A percentile compares a stretch with the other conserved stretches of the same genome.
Evolutionary conservation across 2,329 filamentous ascomycete species (phyloP).

Genomic region (Podosphaera fusca): DNA sequence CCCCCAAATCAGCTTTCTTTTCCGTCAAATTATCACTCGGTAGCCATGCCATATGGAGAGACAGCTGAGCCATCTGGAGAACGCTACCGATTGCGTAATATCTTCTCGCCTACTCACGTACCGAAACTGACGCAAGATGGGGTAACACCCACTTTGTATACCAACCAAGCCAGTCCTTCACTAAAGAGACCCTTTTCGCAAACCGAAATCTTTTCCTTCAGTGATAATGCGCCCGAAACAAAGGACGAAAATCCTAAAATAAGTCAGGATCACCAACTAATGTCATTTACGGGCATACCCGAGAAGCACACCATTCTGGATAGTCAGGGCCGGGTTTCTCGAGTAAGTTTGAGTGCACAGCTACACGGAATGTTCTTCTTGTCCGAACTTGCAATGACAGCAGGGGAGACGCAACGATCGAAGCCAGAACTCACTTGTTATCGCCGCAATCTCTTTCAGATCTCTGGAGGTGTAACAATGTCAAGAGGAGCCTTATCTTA

Average conservation of each 20-base stretch:
- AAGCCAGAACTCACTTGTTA: conserved; percentile 86
- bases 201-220: conserved; percentile 12
- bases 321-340: conserved; percentile 23
- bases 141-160: not conserved
- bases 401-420: conserved; percentile 26
- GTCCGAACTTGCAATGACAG: conserved; percentile 31
- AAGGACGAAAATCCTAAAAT: conserved; percentile 16
- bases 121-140: not conserved
- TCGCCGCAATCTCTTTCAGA: conserved; percentile 84
- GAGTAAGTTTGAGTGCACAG: conserved; percentile 36
- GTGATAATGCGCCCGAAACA: conserved; percentile 11
- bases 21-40: not conserved
- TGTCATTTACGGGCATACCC: conserved; percentile 14
- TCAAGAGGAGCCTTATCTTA: conserved; percentile 59
- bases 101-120: not conserved
- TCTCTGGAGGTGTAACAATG: conserved; percentile 69
- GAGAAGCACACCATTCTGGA: conserved; percentile 26
- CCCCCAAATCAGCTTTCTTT: not conserved
- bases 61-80: not conserved
- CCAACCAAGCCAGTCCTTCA: not conserved
- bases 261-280: conserved; percentile 15
- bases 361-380: conserved; percentile 79
- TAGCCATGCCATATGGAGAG: not conserved
- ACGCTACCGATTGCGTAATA: not conserved
- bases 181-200: conserved; percentile 14